These are phyloP conservation scores for Guillardia theta DNA, from an alignment of 78 protist species.

Conservation along the genomic window DNA sequence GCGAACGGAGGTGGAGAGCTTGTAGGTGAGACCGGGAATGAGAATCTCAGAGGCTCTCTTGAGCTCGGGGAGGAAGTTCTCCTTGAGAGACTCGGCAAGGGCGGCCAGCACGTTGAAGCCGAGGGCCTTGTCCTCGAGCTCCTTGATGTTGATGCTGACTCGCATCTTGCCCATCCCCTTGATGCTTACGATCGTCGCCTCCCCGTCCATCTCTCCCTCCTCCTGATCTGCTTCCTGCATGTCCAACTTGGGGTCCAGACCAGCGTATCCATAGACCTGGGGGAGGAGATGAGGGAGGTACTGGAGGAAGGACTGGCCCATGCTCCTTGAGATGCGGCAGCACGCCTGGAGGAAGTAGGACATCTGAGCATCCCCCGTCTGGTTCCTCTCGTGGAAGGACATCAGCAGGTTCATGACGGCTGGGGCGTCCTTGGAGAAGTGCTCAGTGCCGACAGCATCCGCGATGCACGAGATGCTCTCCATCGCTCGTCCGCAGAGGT, in stretches of 20 bases:
- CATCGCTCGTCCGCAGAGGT: neutral
- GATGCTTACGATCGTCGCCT: neutral
- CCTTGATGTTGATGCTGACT: neutral
- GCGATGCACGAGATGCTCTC: neutral
- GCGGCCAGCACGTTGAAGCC: neutral
- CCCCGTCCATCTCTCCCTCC: neutral
- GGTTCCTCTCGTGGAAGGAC: neutral
- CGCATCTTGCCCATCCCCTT: conserved; percentile 26
- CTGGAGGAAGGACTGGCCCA: neutral
- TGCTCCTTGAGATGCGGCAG: neutral
- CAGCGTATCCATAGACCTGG: neutral
- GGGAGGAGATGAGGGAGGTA: neutral
- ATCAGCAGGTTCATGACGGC: conserved; percentile 28
- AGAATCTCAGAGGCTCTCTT: neutral
- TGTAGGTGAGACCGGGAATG: neutral
- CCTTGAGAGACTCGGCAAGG: neutral
- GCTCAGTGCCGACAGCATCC: neutral
- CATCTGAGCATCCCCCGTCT: neutral
- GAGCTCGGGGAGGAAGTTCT: neutral
- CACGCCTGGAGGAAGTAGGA: neutral
- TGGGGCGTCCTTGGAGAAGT: neutral
- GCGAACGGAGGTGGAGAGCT: neutral
- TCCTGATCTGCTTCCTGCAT: neutral
- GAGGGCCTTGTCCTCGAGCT: conserved; percentile 8
- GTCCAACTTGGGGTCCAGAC: conserved; percentile 13